Base-by-base conservation (phyloP, 1,284 basidiomycete species). In the Trametes pubescens region DNA sequence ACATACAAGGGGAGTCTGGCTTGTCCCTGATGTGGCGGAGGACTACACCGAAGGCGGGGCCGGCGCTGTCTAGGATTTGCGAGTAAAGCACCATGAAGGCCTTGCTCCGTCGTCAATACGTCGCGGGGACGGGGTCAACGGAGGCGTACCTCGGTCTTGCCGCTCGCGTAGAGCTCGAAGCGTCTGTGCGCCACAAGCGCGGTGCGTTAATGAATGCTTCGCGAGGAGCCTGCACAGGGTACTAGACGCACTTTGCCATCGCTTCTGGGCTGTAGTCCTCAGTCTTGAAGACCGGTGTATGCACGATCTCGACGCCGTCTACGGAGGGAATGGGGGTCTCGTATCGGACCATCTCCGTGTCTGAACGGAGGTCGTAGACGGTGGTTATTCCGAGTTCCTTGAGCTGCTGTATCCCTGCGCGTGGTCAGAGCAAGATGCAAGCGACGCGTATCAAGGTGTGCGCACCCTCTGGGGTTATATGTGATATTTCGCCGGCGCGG, bases 231-330 rank as follows among this genome's bases (percentile, higher is more conserved):
- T 26, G 52, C n/a, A 53, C 34, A 52, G 53, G 47, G 26, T 26
- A 29, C 64, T 77, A 77, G 75, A 87, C 89, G 77, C 78, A 92
- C 91, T 86, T 89, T 68, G 91, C 88, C 86, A 92, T 91, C 77
- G 84, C 86, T 76, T 92, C 89, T 29, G 91, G 91, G 70, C 89
- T 91, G 74, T 93, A 93, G 73, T 93, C 91, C 70, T 88, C 88
- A 47, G 77, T 85, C 70, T 84, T 79, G 72, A 93, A 93, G 40
- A 92, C 89, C 1, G 91, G 90, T 18, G 80, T 76, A 62, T 82
- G 85, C 21, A 86, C 51, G 61, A 92, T 75, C 51, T 86, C 80
- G 22, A 91, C 80, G 9, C 84, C 88, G 37, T 86, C 82, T 58
- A 93, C 86, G 14, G 76, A 67, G 40, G 91, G 91, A 62, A 83